Conservation (phyloP, 148 eudicot genomes). For the Rhododendron williamsianum region DNA sequence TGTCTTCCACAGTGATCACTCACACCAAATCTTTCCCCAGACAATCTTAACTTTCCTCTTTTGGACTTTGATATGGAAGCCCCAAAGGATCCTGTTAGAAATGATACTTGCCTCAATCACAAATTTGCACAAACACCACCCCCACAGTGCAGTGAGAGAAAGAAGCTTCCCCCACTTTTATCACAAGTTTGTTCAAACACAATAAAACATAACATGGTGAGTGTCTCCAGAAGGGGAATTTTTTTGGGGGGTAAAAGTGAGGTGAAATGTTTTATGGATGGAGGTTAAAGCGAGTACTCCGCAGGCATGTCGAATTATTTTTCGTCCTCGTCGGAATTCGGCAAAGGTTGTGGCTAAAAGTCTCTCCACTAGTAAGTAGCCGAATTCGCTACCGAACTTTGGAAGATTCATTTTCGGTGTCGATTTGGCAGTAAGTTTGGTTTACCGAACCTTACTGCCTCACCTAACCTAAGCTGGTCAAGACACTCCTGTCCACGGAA, state of each 20-base stretch:
- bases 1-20: constrained; percentile 49
- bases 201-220: not conserved
- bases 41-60: constrained; percentile 28
- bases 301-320: not conserved
- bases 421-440: not conserved
- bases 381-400: not conserved
- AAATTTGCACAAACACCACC: not conserved
- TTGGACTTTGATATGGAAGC: constrained; percentile 12
- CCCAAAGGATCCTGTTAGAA: constrained; percentile 15
- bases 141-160: not conserved
- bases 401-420: not conserved
- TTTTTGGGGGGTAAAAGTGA: not conserved
- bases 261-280: not conserved
- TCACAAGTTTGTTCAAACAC: not conserved
- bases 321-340: not conserved
- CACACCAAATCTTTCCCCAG: constrained; percentile 17
- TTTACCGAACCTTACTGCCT: not conserved
- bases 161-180: not conserved
- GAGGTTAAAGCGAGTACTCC: not conserved
- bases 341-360: not conserved
- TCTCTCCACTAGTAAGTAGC: not conserved
- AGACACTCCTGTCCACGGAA: not conserved
- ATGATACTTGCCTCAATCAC: constrained; percentile 4
- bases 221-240: not conserved
- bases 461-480: not conserved